A percentile compares a stretch with the other conserved stretches of the same genome.
Evolutionary conservation across 2,329 filamentous ascomycete species (phyloP).

Genomic region (Diaporthe capsici): DNA sequence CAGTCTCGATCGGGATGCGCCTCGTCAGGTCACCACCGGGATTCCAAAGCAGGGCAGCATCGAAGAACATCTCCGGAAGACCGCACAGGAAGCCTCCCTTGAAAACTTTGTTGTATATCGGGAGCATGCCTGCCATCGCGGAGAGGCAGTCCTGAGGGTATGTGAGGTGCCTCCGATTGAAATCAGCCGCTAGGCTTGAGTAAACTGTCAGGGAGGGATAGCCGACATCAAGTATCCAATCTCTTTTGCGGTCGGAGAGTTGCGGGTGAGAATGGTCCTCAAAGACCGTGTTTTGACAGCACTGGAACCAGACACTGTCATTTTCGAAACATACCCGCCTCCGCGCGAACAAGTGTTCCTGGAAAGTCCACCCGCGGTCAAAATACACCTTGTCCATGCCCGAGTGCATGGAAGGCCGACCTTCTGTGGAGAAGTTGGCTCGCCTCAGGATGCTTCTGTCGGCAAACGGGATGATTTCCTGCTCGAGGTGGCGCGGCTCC

Average conservation of each 20-base stretch:
- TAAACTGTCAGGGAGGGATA: slow-evolving; percentile 1
- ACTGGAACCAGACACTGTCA: slow-evolving; percentile 15
- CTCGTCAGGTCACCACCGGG: background rate
- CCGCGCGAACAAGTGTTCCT: slow-evolving; percentile 15
- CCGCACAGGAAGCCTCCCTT: slow-evolving; percentile 43
- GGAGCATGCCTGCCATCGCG: slow-evolving; percentile 37
- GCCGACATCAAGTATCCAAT: background rate
- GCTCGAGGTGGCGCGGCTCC: background rate
- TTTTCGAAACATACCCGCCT: slow-evolving; percentile 25
- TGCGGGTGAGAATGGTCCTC: slow-evolving; percentile 3
- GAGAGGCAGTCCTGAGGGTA: slow-evolving; percentile 41
- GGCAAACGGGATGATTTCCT: background rate
- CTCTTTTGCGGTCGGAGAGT: background rate
- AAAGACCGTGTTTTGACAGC: background rate
- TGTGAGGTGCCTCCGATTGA: slow-evolving; percentile 39
- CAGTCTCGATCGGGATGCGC: background rate
- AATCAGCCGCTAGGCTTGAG: background rate
- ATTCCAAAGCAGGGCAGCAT: slow-evolving; percentile 41
- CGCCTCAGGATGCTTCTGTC: background rate
- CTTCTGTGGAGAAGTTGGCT: background rate
- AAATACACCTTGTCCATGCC: background rate
- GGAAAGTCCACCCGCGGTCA: slow-evolving; percentile 32
- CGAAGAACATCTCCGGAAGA: slow-evolving; percentile 43
- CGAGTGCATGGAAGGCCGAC: background rate
- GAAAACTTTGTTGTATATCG: slow-evolving; percentile 35